Evolutionary conservation across 1,139 yeast genomes (phyloP), one percentile per base, ranked within the genome.

Genomic region (Sugiyamaella xylanicola): DNA sequence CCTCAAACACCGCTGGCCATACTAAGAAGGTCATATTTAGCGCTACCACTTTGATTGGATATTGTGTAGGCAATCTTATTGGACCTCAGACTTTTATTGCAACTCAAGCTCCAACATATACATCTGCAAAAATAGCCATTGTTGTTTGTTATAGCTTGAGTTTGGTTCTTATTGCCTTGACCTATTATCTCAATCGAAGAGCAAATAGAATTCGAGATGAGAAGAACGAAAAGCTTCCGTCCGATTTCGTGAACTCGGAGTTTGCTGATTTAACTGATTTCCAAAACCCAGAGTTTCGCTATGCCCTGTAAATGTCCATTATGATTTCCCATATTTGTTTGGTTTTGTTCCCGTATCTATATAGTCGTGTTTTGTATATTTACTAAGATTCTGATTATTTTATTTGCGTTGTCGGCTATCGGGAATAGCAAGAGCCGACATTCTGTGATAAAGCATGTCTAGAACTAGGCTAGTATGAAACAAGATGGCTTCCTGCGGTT

Each of bases 261-360:
- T 81, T 81, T 64, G 83, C 82, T 51, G 92, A 86, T 65, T 71
- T 84, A 65, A 86, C 91, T 1, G 91, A 86, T 64, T 74, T 74
- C 54, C 85, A 85, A 68, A 86, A 86, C 65, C 84, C 82, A 8
- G 79, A 77, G 53, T 69, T 70, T 62, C 54, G 73, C 11, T 69
- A 69, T 50, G 61, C 64, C 19, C 42, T 65, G 40, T 66, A 56
- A 29, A 11, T 5, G 9, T 25, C 29, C 9, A 9, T 5, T 25
- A 32, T 32, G n/a, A n/a, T n/a, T n/a, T 32, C 15, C 13, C 37
- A 32, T 7, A 8, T 32, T 25, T 32, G 8, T 8, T 7, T 32
- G 13, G 37, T 32, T 32, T 11, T 32, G 4, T 13, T 32, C 4
- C n/a, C n/a, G n/a, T n/a, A n/a, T n/a, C n/a, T n/a, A n/a, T n/a